Base-by-base conservation (phyloP, 495 filamentous ascomycete species). In the Aspergillus kassunensis region DNA sequence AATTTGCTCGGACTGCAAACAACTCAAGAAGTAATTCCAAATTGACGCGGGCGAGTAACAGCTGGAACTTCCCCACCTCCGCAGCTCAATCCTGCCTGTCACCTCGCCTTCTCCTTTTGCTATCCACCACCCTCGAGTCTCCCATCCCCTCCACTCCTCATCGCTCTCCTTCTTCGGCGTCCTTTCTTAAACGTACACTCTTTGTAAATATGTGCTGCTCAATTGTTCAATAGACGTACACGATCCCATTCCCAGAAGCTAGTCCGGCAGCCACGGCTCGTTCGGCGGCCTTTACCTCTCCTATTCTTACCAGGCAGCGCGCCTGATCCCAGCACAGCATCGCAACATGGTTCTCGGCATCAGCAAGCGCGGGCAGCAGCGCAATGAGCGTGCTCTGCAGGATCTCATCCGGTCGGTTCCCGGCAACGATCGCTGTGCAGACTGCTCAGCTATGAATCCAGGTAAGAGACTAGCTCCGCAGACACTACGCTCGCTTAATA, bases 281-380 rank as follows among this genome's bases (percentile, higher is more conserved):
- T 30, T 18, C 51, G 48, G 46, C 42, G 21, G 44, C 36, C 34
- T 43, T 52, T 23, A 45, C 8, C 13, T n/a, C 25, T 24, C 44
- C 44, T 46, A 46, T 46, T 25, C 11, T 46, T 35, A 24, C 31
- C 19, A 18, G 2, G 33, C 30, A 19, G 37, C 31, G 18, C 47
- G 4, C 19, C 29, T 11, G 3, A n/a, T 18, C 30, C 13, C 16
- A 6, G n/a, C 24, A 47, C 34, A 11, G 27, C 27, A 29, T 35
- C 47, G 60, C 54, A 68, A 11, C 56, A 85, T 85, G 80, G 71
- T 77, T 9, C 68, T 67, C 12, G 70, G 72, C 35, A 74, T 84
- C 51, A 96, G 82, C 77, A 98, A 97, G 81, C 91, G 93, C 65
- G 88, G 96, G 73, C 91, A 95, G 77, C 88, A 85, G 79, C 91